Percentiles rank a stretch among this genome's conserved stretches.
Conservation (phyloP, 495 filamentous ascomycete genomes). For the Daldinia caldariorum region DNA sequence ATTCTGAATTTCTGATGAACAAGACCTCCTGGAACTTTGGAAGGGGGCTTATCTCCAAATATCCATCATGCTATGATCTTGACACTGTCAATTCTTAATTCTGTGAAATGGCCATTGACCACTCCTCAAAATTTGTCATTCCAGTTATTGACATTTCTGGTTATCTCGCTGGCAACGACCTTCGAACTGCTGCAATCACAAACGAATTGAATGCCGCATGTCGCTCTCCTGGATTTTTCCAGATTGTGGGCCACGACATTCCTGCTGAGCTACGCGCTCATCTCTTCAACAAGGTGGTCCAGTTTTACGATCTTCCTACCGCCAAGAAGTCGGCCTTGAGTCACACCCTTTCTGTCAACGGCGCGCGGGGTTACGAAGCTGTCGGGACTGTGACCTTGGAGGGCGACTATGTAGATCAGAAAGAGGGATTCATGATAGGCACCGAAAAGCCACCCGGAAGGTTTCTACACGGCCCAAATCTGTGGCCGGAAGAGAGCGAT, state of each 20-base stretch:
- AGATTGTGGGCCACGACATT: slow-evolving; percentile 59
- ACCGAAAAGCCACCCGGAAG: slow-evolving; percentile 38
- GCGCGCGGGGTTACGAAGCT: slow-evolving; percentile 43
- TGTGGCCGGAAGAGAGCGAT: slow-evolving; percentile 54
- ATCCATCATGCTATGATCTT: not conserved
- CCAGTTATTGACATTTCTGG: slow-evolving; percentile 47
- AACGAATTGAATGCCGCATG: slow-evolving; percentile 58
- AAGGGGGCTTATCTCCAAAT: not conserved
- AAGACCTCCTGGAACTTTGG: too few relatives aligned
- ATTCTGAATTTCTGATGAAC: not conserved
- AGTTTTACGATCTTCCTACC: slow-evolving; percentile 39
- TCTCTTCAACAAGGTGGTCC: slow-evolving; percentile 28
- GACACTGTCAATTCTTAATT: not conserved
- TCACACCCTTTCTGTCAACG: slow-evolving; percentile 32
- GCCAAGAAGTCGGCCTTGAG: slow-evolving; percentile 30
- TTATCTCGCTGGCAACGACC: slow-evolving; percentile 29
- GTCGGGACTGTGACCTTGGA: slow-evolving; percentile 44
- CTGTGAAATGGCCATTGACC: slow-evolving; percentile 13
- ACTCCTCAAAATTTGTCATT: slow-evolving; percentile 21
- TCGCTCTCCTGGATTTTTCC: slow-evolving; percentile 66
- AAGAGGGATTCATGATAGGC: slow-evolving; percentile 49
- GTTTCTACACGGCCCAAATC: slow-evolving; percentile 58
- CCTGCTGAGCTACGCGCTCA: slow-evolving; percentile 45
- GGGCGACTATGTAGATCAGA: slow-evolving; percentile 37
- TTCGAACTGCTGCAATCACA: slow-evolving; percentile 31